phyloP scores from a whole-genome alignment of 345 rosid genomes.

The Brassica incana region DNA sequence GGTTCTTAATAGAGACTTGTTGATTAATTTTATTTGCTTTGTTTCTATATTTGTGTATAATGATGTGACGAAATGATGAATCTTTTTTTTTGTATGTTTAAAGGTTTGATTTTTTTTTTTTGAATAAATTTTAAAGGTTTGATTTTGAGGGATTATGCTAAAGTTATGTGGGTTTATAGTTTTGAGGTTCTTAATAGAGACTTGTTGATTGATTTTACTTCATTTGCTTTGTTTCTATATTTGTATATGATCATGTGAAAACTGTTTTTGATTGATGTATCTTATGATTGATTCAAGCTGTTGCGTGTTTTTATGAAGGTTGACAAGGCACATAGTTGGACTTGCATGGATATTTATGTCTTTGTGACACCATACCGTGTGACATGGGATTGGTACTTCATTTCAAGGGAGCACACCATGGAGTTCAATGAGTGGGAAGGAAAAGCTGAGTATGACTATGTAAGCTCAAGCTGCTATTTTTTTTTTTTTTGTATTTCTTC shows the following conservation, averaged over 20 bases:
- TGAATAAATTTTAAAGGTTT: background rate
- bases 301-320: slow-evolving; percentile 49
- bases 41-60: too few relatives aligned
- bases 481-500: background rate
- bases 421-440: slow-evolving; percentile 86
- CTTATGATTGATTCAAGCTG: slow-evolving; percentile 2
- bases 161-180: too few relatives aligned
- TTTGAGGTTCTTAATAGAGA: background rate
- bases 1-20: slow-evolving; percentile 2
- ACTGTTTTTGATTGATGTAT: slow-evolving; percentile 10
- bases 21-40: background rate
- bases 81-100: background rate
- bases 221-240: background rate
- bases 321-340: slow-evolving; percentile 86
- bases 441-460: slow-evolving; percentile 82
- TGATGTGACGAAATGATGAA: slow-evolving; percentile 22
- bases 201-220: slow-evolving; percentile 1
- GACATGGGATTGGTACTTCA: slow-evolving; percentile 92
- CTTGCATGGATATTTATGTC: slow-evolving; percentile 93
- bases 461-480: slow-evolving; percentile 39
- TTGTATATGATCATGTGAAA: background rate
- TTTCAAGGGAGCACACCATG: slow-evolving; percentile 79
- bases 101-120: too few relatives aligned
- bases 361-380: slow-evolving; percentile 94
- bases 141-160: background rate